Base-by-base conservation (phyloP, 805 yeast species). In the Saccharomycopsis guyanensis region DNA sequence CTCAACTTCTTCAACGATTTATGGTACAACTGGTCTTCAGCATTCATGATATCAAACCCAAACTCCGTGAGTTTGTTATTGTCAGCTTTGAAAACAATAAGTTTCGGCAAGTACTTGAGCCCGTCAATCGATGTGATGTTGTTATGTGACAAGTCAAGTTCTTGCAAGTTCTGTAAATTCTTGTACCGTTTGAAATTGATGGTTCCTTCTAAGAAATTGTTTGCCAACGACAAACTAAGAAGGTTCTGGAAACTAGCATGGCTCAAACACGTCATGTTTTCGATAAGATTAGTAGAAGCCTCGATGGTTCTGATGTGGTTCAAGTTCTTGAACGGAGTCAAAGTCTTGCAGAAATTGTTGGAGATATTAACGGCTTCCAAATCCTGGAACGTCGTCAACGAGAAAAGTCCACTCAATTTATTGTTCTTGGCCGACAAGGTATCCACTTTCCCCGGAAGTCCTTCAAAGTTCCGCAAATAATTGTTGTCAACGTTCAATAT, bases 401-500 rank as follows among this genome's bases (percentile, higher is more conserved):
- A 52, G 58, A 53, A 59, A 60, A 29, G 58, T 58, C 38, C 58
- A 52, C 61, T 66, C 15, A 71, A 53, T 12, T 49, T 43, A 53
- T 71, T 71, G 19, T 54, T 49, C 2, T 66, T 51, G 10, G 67
- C 54, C 43, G 65, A 57, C 29, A 71, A 53, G 27, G 60, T 57
- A 48, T 66, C 59, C 2, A 66, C 51, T 5, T 53, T 51, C 20
- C 43, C 50, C 1, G 74, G 73, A 7, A 70, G 47, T 0, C 74
- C 75, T 27, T 66, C 68, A 3, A 70, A 53, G 50, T 55, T 69
- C 32, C 60, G 57, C n/a, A 71, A 53, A 7, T 56, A 52, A 54
- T 75, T 75, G 12, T 55, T 40, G 1, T 73, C 66, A 24, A 73
- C 53, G 49, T 71, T 64, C 3, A 70, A 49, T 15, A 55, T 56